Evolutionary conservation across 768 basidiomycete species (phyloP), one percentile per base, ranked within the genome.

Genomic region (Hortiboletus flavorubellus): DNA sequence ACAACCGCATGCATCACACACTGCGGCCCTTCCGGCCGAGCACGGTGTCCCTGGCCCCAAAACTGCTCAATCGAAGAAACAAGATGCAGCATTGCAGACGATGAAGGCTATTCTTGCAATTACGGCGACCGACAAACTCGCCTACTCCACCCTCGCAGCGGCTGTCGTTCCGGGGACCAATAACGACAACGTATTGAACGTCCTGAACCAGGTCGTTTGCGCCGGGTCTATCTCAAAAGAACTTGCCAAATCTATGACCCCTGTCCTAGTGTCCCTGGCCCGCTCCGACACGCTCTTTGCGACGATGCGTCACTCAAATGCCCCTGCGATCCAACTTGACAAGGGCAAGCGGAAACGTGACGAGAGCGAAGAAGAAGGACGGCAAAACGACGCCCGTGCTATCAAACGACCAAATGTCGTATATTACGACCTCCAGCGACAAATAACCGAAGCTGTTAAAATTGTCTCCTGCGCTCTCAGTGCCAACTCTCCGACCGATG

Each of bases 271-370:
- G 37, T 73, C 79, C 11, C 73, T 91, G 35, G 87, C 87, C 8
- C 76, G 82, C 51, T 87, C 85, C 0, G 84, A 85, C 45, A 64
- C 69, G 10, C 78, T 91, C 7, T 91, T 91, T 64, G 80, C 83
- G 2, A 80, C 76, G 16, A 75, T 88, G 56, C 80, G 81, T 43
- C 83, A 81, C 52, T 87, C 86, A 8, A 81, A 84, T 50, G 81
- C 83, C 14, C 72, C 86, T 26, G 78, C 81, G 0, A 75, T 82
- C 5, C 80, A 86, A 56, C 79, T 85, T 1, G 82, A 86, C 65
- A 83, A 80, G 59, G 85, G 86, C n/a, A 91, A 91, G 67, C 82
- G 89, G 40, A 90, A 87, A 68, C 80, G 88, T 5, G 85, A 84
- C 53, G 79, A 81, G 54, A 72, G 68, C 23, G 76, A 73, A 34